A percentile compares a stretch with the other conserved stretches of the same genome.
These are phyloP conservation scores for Ilyonectria sp. DNA, from an alignment of 2,329 filamentous ascomycete genomes.

Conservation along the genomic window DNA sequence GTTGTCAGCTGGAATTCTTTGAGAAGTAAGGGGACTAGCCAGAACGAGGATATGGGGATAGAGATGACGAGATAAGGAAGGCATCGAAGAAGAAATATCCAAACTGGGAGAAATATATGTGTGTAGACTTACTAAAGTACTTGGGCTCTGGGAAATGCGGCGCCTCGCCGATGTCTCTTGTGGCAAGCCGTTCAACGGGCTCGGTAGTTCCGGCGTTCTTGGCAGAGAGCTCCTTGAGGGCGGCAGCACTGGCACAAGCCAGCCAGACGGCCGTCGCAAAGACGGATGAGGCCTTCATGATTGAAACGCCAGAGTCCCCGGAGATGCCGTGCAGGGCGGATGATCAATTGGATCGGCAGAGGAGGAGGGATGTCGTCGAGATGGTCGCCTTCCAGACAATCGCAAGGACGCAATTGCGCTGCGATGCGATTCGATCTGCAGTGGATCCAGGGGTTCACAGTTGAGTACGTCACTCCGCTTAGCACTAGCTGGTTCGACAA, in stretches of 20 bases:
- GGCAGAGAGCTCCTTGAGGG: conserved; percentile 15
- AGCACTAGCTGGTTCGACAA: neutral
- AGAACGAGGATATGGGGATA: neutral
- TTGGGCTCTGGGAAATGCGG: conserved; percentile 37
- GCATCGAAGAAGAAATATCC: neutral
- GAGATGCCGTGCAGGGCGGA: neutral
- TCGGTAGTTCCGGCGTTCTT: neutral
- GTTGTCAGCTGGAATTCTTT: conserved; percentile 23
- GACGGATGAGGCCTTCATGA: conserved; percentile 20
- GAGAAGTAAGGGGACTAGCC: neutral
- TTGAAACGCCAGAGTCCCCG: neutral
- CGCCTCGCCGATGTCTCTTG: conserved; percentile 24
- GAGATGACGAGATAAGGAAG: neutral
- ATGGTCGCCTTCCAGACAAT: neutral
- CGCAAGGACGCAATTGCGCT: neutral
- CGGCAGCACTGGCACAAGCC: conserved; percentile 25
- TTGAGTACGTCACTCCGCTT: neutral
- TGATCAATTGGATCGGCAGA: conserved; percentile 3
- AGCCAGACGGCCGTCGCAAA: conserved; percentile 18
- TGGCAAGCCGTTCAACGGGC: conserved; percentile 9
- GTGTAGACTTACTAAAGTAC: conserved; percentile 35
- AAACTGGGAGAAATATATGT: neutral
- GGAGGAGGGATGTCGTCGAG: neutral
- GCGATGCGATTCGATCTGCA: neutral
- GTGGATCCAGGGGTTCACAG: conserved; percentile 3